These are phyloP conservation scores for Solanum bulbocastanum DNA, from an alignment of 257 asterid species.

Conservation along the genomic window DNA sequence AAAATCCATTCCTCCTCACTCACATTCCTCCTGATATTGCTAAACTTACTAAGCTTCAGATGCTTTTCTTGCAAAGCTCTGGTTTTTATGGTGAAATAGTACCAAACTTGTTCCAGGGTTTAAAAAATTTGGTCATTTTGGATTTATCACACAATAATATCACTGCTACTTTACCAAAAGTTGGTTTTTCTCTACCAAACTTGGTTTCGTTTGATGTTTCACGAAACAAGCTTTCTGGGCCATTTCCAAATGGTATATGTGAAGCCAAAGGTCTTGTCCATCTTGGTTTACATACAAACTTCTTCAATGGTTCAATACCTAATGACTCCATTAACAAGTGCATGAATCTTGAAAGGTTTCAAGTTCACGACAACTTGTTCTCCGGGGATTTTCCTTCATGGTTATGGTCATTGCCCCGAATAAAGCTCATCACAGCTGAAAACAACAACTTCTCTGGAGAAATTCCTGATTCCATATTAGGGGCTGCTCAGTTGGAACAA, in stretches of 20 bases:
- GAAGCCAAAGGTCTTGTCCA: constrained; percentile 40
- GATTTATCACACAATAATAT: constrained; percentile 69
- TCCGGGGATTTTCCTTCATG: constrained; percentile 51
- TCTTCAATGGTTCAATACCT: constrained; percentile 51
- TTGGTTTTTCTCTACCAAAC: constrained; percentile 39
- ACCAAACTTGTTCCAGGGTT: constrained; percentile 39
- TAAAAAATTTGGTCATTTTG: constrained; percentile 34
- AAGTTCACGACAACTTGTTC: constrained; percentile 72
- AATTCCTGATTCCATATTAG: constrained; percentile 64
- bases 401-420: constrained; percentile 62
- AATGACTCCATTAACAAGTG: constrained; percentile 37
- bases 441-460: constrained; percentile 67
- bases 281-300: constrained; percentile 53
- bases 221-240: constrained; percentile 58
- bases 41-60: constrained; percentile 38
- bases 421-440: constrained; percentile 73
- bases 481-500: constrained; percentile 68
- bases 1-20: constrained; percentile 60
- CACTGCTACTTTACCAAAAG: constrained; percentile 44
- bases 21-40: constrained; percentile 52
- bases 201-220: constrained; percentile 77
- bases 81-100: constrained; percentile 63
- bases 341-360: constrained; percentile 62
- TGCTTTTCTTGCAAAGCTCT: constrained; percentile 55
- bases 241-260: constrained; percentile 55